Evolutionary conservation across 2,329 filamentous ascomycete species (phyloP), one percentile per base, ranked within the genome.

Genomic region (Simplicillium aogashimaense): DNA sequence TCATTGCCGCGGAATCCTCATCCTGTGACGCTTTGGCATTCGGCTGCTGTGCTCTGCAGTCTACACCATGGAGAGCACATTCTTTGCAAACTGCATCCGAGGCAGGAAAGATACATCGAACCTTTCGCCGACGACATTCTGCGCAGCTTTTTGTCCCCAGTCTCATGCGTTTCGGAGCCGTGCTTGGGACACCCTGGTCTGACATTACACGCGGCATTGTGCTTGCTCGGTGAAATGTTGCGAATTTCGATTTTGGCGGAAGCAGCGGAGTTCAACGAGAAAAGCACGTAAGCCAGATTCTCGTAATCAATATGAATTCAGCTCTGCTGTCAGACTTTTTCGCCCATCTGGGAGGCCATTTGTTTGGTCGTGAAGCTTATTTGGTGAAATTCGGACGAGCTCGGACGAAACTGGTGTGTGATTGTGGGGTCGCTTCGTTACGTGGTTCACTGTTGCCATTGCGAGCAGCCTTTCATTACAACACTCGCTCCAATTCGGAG

Each of bases 61-160:
- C 49, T 25, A 60, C 63, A 4, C 59, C 62, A 39, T 69, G 64
- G 29, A 62, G 53, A 37, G 58, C 59, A 53, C 69, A 72, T 47
- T 63, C 64, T 25, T 59, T 60, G 49, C 66, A 72, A 38, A 59
- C 51, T 15, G 39, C 36, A 37, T 57, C 61, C 30, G 59, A 58
- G n/a, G 54, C 44, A 18, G 55, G 53, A 41, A 59, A 68, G 38
- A 66, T 62, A 51, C 69, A 73, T 39, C 62, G 60, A 20, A 70
- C 67, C 53, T 71, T 72, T 38, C 69, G 64, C 30, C 68, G 62
- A 32, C 66, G 63, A 43, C 69, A 71, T 60, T 60, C 60, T 20
- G 50, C 44, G 40, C 60, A 63, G 42, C 55, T 60, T 43, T 49
- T 53, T 3, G 54, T 61, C 12, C 60, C 57, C 3, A 55, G 43